Base-by-base conservation (phyloP, 2,329 filamentous ascomycete genomes). In the Ramularia endophylla region DNA sequence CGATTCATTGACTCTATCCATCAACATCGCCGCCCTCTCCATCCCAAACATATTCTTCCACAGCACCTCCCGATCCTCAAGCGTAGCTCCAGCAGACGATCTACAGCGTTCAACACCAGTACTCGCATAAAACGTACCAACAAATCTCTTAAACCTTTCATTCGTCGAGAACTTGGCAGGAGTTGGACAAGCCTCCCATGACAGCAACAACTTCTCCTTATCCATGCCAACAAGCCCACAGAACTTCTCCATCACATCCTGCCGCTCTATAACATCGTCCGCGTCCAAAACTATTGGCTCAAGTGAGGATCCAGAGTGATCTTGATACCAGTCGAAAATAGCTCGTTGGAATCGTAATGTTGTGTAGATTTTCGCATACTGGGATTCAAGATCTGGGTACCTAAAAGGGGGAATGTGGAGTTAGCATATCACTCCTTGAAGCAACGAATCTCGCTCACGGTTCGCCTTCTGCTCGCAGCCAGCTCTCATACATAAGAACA, bases 261-360 rank as follows among this genome's bases (percentile, higher is more conserved):
- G 19, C 8, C 30, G 7, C 13, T 40, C 31, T n/a, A 44, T 34
- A n/a, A 40, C 15, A 32, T 44, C 41, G 27, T 44, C 41, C 7
- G 41, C 41, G n/a, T 44, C 36, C 4, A 44, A 11, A 5, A 44
- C 27, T 15, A 44, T 36, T 7, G 36, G 36, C 17, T 31, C 8
- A 1, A 18, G n/a, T 3, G 22, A 6, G 11, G 13, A 20, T 17
- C 16, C 38, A 7, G 20, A 8, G 3, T 36, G 31, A n/a, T 30
- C 8, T 19, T 11, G 19, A 29, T 44, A 44, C 41, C 36, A 44
- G 15, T 44, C 36, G 22, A 44, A 35, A 9, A 44, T 36, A n/a
- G 19, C 17, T 20, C 41, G 17, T 11, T 44, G 31, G 15, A 19
- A 39, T 16, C 5, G 13, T 5, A 44, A n/a, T 3, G 41, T 44